Evolutionary conservation across 225 moss, liverwort and hornwort species (phyloP), one percentile per base, ranked within the genome.

Genomic region (Pseudoscleropodium purum): DNA sequence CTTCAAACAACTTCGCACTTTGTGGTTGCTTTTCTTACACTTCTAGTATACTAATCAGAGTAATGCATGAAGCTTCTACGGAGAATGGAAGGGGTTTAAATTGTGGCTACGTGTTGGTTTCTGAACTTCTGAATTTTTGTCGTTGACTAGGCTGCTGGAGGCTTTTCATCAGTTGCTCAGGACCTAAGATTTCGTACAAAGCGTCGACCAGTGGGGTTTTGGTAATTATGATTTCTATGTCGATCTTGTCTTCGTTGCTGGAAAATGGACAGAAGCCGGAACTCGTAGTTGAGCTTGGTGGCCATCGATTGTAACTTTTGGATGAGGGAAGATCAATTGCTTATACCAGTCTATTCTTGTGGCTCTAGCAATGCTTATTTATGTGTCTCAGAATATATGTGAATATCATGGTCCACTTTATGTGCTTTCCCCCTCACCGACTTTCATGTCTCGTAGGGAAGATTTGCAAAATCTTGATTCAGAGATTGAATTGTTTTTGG

Each of bases 171-270:
- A 75, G 99, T 99, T 89, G 97, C 99, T 90, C 96, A 97, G 90
- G 96, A 96, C 84, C 92, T 99, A 86, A 82, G 95, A 54, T 86
- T 99, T 81, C 94, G 91, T 68, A 93, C 95, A 29, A 95, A 97
- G 91, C 94, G 97, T 57, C 96, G 99, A 85, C 99, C 99, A 66
- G 96, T 95, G 91, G 97, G 99, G 37, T 99, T 97, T 93, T 99
- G 97, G 96, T 97, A 96, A 95, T 56, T 65, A 37, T 57, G 33
- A 56, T 86, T 45, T 91, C 80, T 86, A 54, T 68, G 24, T 75
- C 45, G 57, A 39, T 51, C 63, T 87, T 36, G 47, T 64, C 29
- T 84, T 74, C 30, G 33, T 61, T 82, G n/a, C 56, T 82, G 43
- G 43, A 64, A 84, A 84, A 75, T 74, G 26, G 79, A 26, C 9